Base-by-base conservation (phyloP, 352 stramenopile species). In the Phytophthora sansomeana region DNA sequence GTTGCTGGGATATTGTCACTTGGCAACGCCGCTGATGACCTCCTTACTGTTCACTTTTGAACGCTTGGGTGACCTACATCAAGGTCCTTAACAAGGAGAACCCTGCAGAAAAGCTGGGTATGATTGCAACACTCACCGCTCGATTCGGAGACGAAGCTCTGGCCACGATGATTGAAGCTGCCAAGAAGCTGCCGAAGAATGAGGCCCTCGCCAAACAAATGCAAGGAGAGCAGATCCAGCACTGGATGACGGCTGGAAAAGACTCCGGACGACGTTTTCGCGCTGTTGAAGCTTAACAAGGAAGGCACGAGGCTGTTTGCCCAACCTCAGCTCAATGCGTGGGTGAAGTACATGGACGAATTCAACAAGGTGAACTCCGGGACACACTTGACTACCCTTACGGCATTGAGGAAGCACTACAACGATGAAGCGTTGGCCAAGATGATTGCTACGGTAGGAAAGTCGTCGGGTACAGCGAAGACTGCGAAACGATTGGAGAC, bases 81-180 rank as follows among this genome's bases (percentile, higher is more conserved):
- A 67, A 67, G 26, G 5, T 56, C 8, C 62, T 56, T 33, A 67
- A 67, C 60, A 24, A 65, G 19, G 28, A 65, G 47, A 65, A 56
- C 17, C 55, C 62, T 1, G 52, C 26, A 4, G 28, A 55, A n/a
- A 29, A 65, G 35, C 17, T 61, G 29, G 58, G n/a, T 47, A 19
- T 69, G 17, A 14, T 69, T 29, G 21, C 53, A 2, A 41, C 30
- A n/a, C 36, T 69, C 29, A 69, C 61, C 2, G 29, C 53, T 50
- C 46, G 39, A 17, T 69, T 59, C 41, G 62, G 47, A 21, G 62
- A 69, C 17, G 54, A 64, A 35, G 38, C 35, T 17, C 6, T 58
- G 30, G 47, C 62, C 3, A 65, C 16, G 14, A 69, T 69, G 54
- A 33, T 69, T 14, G 35, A 58, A 59, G 47, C 32, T 17, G 62